Conservation (phyloP, 2,329 filamentous ascomycete species). For the Fusarium sp. region DNA sequence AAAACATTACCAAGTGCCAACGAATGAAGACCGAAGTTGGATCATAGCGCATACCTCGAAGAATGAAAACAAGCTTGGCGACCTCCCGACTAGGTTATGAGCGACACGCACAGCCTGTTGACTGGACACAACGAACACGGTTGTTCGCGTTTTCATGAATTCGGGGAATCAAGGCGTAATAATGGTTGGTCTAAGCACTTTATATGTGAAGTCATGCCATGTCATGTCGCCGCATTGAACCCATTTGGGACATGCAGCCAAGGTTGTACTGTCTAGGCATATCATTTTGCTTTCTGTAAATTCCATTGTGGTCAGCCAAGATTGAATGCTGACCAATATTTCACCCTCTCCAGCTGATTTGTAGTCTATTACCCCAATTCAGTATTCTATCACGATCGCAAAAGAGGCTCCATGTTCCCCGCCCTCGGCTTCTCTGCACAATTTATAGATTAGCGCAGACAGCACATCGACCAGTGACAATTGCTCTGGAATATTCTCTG, state of each 20-base stretch:
- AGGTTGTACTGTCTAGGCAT: too few relatives aligned
- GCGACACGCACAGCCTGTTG: neutral
- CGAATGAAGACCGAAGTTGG: neutral
- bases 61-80: too few relatives aligned
- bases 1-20: too few relatives aligned
- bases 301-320: too few relatives aligned
- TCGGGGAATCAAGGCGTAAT: neutral
- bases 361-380: neutral
- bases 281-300: too few relatives aligned
- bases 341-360: accelerated
- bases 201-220: neutral
- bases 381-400: neutral
- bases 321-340: neutral
- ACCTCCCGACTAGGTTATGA: neutral
- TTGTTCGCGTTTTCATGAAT: too few relatives aligned
- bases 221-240: neutral
- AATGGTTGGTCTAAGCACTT: neutral
- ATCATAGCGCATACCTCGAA: too few relatives aligned
- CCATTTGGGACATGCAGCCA: neutral
- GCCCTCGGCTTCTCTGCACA: slow-evolving; percentile 1
- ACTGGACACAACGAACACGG: too few relatives aligned
- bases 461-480: neutral
- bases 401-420: neutral
- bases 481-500: neutral
- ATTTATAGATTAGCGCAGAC: neutral